phyloP scores from a whole-genome alignment of 1,139 yeast species.

The Pneumocystis sp. region DNA sequence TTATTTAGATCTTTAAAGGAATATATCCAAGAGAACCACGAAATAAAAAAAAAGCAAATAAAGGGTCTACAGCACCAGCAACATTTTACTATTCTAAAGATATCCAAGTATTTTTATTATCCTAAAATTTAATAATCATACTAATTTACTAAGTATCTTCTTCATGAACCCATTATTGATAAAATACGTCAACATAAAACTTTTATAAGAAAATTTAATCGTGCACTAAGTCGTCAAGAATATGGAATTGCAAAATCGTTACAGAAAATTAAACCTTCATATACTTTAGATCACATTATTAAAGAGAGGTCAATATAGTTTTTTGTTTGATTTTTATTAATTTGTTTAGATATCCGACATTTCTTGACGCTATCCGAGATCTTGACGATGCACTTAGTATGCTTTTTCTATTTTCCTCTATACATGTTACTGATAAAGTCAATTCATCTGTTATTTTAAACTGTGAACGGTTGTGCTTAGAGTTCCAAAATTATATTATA shows the following conservation, averaged over 20 bases:
- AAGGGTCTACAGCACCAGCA: slow-evolving; percentile 89
- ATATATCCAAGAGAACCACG: slow-evolving; percentile 83
- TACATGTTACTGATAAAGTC: slow-evolving; percentile 86
- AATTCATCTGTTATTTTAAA: slow-evolving; percentile 67
- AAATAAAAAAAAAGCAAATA: slow-evolving; percentile 91
- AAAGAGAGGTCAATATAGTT: slow-evolving; percentile 47
- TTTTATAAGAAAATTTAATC: slow-evolving; percentile 77
- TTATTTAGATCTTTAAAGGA: slow-evolving; percentile 79
- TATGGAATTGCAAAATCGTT: slow-evolving; percentile 73
- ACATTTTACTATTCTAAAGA: slow-evolving; percentile 91
- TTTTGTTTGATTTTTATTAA: neutral
- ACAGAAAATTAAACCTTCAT: slow-evolving; percentile 67
- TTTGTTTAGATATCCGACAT: slow-evolving; percentile 52
- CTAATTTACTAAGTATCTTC: slow-evolving; percentile 33
- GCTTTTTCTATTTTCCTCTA: slow-evolving; percentile 82
- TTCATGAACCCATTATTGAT: slow-evolving; percentile 86
- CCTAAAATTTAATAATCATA: neutral
- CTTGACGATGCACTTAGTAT: slow-evolving; percentile 89
- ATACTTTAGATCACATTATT: slow-evolving; percentile 76
- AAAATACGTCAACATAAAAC: slow-evolving; percentile 94
- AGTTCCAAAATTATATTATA: slow-evolving; percentile 91
- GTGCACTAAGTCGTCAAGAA: slow-evolving; percentile 86
- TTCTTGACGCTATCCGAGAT: slow-evolving; percentile 81
- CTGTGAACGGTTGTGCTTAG: slow-evolving; percentile 75
- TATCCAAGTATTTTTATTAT: slow-evolving; percentile 36